Evolutionary conservation across 1,139 yeast genomes (phyloP), one percentile per base, ranked within the genome.

Genomic region (Magnusiomyces fungicola): DNA sequence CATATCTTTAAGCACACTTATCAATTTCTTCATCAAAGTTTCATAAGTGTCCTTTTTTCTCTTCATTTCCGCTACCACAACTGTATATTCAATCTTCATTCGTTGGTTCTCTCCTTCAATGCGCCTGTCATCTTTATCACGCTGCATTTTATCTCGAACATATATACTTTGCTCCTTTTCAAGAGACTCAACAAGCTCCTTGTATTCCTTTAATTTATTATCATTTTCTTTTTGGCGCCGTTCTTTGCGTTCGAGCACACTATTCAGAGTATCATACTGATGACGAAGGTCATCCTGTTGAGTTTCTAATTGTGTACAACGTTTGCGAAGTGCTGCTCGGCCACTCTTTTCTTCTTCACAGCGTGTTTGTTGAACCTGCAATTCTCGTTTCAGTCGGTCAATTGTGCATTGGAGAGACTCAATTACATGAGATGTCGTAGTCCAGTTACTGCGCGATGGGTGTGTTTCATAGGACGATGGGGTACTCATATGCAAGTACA

Each of bases 221-320:
- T 63, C 65, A 23, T 60, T 45, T 39, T 58, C 61, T 16, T 49
- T 42, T n/a, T 58, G 56, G 29, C 58, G 53, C n/a, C 64, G 57
- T 45, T 63, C 66, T 43, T 62, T 58, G 16, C 64, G 56, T 12
- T 49, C 54, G 36, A 63, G 48, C 45, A 61, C 49, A 14, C 58
- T 50, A 47, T 55, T 60, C 33, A 62, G 56, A 47, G 57, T 59
- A 12, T 56, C 61, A 34, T 56, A 57, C 49, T 62, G 66, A 39
- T 61, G 64, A 47, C 56, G 54, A 23, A 61, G 53, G n/a, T 58
- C 57, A 36, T 57, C 60, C 30, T 56, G 47, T 12, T 60, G 58
- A 4, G 58, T 50, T 43, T 56, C 64, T 32, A 59, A 49, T 27
- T 56, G 54, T 36, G 60, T 62, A 46, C 58, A 55, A 14, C 62